phyloP scores from a whole-genome alignment of 1,284 basidiomycete species.

The Rugosomyces carneus region DNA sequence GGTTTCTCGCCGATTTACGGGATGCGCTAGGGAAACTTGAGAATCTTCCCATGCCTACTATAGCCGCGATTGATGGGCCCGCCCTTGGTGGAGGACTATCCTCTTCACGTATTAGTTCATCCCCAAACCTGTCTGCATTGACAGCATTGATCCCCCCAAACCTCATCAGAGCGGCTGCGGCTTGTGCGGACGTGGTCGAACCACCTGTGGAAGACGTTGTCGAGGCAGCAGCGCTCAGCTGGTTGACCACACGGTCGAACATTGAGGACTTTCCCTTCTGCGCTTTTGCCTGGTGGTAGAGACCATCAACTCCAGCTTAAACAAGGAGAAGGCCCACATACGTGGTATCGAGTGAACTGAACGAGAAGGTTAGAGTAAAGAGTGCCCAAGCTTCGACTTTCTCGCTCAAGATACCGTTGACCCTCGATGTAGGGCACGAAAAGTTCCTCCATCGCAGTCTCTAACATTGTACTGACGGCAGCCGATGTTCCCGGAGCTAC shows the following conservation, averaged over 20 bases:
- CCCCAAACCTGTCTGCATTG: conserved; percentile 46
- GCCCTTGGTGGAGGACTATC: conserved; percentile 94
- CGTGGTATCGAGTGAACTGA: conserved; percentile 87
- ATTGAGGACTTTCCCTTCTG: conserved; percentile 81
- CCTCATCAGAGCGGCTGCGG: conserved; percentile 75
- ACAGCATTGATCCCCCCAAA: conserved; percentile 70
- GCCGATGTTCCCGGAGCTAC: conserved; percentile 38
- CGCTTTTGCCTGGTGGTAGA: conserved; percentile 48
- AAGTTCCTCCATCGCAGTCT: conserved; percentile 92
- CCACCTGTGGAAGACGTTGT: conserved; percentile 52
- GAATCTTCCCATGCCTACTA: conserved; percentile 78
- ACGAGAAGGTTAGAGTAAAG: conserved; percentile 76
- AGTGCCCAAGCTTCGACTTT: conserved; percentile 82
- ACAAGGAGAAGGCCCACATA: conserved; percentile 33
- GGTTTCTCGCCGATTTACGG: conserved; percentile 78
- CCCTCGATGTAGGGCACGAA: conserved; percentile 95
- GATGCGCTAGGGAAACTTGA: conserved; percentile 71
- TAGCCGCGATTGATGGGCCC: conserved; percentile 90
- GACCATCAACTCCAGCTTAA: not conserved
- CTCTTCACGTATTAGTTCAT: conserved; percentile 70
- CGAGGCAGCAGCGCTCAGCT: conserved; percentile 76
- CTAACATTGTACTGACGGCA: conserved; percentile 82
- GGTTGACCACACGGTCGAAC: conserved; percentile 92
- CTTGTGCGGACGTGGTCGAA: conserved; percentile 67
- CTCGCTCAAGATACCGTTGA: conserved; percentile 86